Percentiles rank a stretch among this genome's conserved stretches.
phyloP scores from a whole-genome alignment of 2,329 filamentous ascomycete genomes.

The Aureobasidium subglaciale region DNA sequence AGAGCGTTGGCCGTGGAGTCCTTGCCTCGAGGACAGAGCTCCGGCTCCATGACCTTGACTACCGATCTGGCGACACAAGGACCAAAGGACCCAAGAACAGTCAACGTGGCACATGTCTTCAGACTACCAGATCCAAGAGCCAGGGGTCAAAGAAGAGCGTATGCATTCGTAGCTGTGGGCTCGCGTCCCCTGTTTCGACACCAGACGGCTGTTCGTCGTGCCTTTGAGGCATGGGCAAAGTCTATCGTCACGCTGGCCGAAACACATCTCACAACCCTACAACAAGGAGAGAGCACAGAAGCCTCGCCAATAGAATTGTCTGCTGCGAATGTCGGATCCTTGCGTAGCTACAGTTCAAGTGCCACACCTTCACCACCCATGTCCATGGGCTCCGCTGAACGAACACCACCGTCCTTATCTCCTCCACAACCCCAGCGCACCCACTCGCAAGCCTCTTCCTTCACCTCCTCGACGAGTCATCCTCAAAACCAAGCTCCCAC shows the following conservation, averaged over 20 bases:
- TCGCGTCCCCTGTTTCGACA: neutral
- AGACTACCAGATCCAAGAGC: slow-evolving; percentile 13
- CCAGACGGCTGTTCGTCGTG: neutral
- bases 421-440: neutral
- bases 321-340: neutral
- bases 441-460: neutral
- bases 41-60: slow-evolving; percentile 5
- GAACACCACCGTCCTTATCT: neutral
- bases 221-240: slow-evolving; percentile 12
- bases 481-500: neutral
- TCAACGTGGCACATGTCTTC: slow-evolving; percentile 13
- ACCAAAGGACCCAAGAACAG: neutral
- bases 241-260: neutral
- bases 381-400: slow-evolving; percentile 3
- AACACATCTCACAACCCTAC: neutral
- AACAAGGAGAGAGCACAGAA: neutral
- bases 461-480: neutral
- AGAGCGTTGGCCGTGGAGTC: slow-evolving; percentile 12
- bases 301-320: neutral
- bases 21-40: neutral
- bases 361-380: slow-evolving; percentile 12
- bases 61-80: slow-evolving; percentile 5
- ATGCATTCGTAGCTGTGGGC: slow-evolving; percentile 14
- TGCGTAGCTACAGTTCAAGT: slow-evolving; percentile 1
- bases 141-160: slow-evolving; percentile 8